Evolutionary conservation across 1,139 yeast genomes (phyloP).

Genomic region (Sugiyamaella castrensis): DNA sequence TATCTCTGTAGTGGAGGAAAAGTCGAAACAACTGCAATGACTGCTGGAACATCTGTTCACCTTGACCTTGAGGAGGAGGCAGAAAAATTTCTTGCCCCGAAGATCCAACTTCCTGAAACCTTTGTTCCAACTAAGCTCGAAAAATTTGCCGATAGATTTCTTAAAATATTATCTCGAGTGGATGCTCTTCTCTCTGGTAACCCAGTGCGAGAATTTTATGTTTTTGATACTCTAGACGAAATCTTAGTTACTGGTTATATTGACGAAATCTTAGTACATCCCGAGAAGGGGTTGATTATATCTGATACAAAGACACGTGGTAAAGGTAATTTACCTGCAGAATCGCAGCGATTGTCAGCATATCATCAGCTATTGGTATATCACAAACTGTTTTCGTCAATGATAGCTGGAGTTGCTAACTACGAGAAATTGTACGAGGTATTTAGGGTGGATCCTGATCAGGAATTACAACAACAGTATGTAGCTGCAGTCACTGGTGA

Average conservation of each 20-base stretch:
- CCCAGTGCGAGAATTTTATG: slow-evolving; percentile 34
- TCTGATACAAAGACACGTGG: slow-evolving; percentile 36
- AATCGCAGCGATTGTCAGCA: slow-evolving; percentile 31
- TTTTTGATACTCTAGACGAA: slow-evolving; percentile 29
- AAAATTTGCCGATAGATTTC: slow-evolving; percentile 23
- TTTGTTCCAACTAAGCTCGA: slow-evolving; percentile 18
- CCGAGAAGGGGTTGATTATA: slow-evolving; percentile 22
- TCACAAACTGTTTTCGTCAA: slow-evolving; percentile 25
- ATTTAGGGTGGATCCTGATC: slow-evolving; percentile 9
- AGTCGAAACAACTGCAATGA: slow-evolving; percentile 1
- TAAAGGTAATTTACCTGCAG: slow-evolving; percentile 20
- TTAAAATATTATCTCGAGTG: slow-evolving; percentile 18
- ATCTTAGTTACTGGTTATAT: slow-evolving; percentile 34
- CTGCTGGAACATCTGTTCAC: slow-evolving; percentile 32
- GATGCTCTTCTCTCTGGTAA: slow-evolving; percentile 15
- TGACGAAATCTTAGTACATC: slow-evolving; percentile 23
- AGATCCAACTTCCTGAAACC: slow-evolving; percentile 4
- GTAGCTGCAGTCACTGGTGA: not conserved
- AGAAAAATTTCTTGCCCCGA: slow-evolving; percentile 9
- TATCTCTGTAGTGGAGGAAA: not conserved
- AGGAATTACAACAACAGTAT: slow-evolving; percentile 6
- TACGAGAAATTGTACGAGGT: slow-evolving; percentile 12
- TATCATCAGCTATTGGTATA: slow-evolving; percentile 37
- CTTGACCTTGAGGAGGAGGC: slow-evolving; percentile 28
- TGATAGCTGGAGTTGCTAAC: slow-evolving; percentile 12